Percentiles rank a stretch among this genome's conserved stretches.
These are phyloP conservation scores for Persicaria tinctoria DNA, from an alignment of 148 eudicot species.

Conservation along the genomic window DNA sequence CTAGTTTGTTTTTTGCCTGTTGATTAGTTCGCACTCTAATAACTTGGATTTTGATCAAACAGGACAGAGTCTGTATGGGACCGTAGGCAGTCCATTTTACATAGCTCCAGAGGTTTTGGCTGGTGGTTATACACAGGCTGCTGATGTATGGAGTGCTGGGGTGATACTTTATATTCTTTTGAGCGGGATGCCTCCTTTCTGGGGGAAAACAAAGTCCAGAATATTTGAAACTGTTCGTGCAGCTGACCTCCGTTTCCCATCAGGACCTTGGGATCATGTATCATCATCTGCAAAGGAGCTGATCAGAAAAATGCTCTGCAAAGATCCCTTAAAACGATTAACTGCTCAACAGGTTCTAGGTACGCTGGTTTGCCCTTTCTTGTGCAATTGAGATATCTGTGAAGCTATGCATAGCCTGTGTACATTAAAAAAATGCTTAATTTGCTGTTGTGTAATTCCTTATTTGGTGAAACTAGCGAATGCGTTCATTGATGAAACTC, in stretches of 20 bases:
- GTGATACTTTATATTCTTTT: conserved; percentile 89
- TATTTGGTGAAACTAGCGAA: too few species aligned
- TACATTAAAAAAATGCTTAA: neutral
- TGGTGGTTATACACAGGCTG: conserved; percentile 78
- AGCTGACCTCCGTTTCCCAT: conserved; percentile 69
- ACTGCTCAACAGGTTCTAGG: conserved; percentile 79
- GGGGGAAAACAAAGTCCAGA: conserved; percentile 77
- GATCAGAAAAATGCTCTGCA: conserved; percentile 65
- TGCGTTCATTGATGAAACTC: too few species aligned
- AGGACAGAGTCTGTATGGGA: conserved; percentile 76
- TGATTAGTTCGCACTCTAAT: conserved; percentile 10
- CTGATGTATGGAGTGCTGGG: conserved; percentile 94
- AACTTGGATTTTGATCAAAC: conserved; percentile 24
- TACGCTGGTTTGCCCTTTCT: conserved; percentile 18
- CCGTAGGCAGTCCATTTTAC: conserved; percentile 91
- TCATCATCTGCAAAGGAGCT: conserved; percentile 67
- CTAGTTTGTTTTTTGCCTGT: neutral
- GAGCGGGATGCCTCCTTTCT: conserved; percentile 85
- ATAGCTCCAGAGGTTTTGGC: conserved; percentile 90
- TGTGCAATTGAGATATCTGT: neutral
- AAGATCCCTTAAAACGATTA: conserved; percentile 58
- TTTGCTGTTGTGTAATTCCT: neutral
- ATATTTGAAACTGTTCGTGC: conserved; percentile 84
- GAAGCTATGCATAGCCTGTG: neutral
- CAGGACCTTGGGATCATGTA: conserved; percentile 56